Evolutionary conservation across 805 yeast species (phyloP), one percentile per base, ranked within the genome.

Genomic region (Candida adriatica): DNA sequence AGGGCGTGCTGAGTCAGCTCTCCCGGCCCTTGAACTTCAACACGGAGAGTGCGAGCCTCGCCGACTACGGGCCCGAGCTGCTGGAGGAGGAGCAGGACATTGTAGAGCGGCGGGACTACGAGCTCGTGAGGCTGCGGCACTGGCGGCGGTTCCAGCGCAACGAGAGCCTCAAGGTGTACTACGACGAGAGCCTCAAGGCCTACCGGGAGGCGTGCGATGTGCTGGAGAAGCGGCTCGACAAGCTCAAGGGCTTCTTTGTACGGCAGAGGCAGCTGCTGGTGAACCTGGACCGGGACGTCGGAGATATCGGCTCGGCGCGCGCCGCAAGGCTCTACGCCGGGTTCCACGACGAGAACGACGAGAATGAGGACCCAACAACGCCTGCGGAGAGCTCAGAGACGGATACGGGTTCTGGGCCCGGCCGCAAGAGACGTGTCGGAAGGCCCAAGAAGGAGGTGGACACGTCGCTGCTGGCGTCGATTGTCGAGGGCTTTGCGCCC

Each of bases 81-180:
- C 24, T 28, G 18, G 49, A 51, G 13, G 14, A 18, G 4, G 48
- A 44, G 14, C 45, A 45, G 18, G 66, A 62, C 39, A 29, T 59
- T 23, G 35, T 37, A 4, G 68, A 63, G 29, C 32, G 31, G 23
- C 42, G 59, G 27, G 66, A 61, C 33, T 53, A 38, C 29, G 60
- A 56, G 27, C 20, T 61, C 6, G 28, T 51, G 8, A 39, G 57
- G 18, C 37, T 53, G 13, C 47, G 52, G 25, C 27, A 43, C 3
- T 39, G 38, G 44, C 40, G 49, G 24, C 36, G 48, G 5, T 58
- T 51, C 32, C 39, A 40, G 22, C 44, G 48, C 18, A 43, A 51
- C 20, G 48, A 51, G 22, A 46, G 49, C 7, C 18, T 51, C 20
- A 42, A 41, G 10, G 35, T 37, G 6, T 59, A 45, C 32, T 39